Conservation (phyloP, 2,329 filamentous ascomycete genomes). For the Diaporthe citrichinensis region DNA sequence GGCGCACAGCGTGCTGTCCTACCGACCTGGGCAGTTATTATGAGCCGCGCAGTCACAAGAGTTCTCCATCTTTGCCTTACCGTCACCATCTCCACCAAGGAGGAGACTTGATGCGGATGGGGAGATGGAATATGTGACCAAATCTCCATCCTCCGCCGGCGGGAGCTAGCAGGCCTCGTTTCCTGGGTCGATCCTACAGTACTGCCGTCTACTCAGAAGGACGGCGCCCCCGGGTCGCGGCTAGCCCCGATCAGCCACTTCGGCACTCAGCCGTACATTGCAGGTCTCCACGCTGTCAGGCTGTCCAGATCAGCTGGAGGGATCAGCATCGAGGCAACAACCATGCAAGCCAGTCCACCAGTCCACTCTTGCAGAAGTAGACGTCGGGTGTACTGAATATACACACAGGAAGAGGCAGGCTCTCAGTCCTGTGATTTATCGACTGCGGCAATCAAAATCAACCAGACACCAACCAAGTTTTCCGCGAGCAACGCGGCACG, state of each 20-base stretch:
- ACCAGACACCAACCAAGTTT: neutral
- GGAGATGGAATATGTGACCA: neutral
- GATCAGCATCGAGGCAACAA: constrained; percentile 7
- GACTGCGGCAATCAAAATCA: neutral
- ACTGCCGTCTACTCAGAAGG: neutral
- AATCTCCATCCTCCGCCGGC: neutral
- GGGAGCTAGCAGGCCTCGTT: constrained; percentile 15
- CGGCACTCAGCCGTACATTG: constrained; percentile 22
- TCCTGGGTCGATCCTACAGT: constrained; percentile 1
- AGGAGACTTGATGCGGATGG: neutral
- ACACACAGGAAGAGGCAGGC: neutral
- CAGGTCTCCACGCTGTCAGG: constrained; percentile 23
- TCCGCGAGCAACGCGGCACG: neutral
- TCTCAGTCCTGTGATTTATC: neutral
- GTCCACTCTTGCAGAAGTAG: neutral
- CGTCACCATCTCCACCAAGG: neutral
- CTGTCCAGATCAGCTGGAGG: neutral
- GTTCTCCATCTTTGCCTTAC: neutral
- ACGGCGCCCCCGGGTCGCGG: constrained; percentile 3
- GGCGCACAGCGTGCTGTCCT: neutral
- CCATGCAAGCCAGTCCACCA: neutral
- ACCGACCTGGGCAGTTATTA: neutral
- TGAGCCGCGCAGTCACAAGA: neutral
- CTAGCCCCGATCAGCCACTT: constrained; percentile 26
- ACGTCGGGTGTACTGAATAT: neutral